Evolutionary conservation across 2,329 filamentous ascomycete species (phyloP).

Genomic region (Fusarium haematococcum): DNA sequence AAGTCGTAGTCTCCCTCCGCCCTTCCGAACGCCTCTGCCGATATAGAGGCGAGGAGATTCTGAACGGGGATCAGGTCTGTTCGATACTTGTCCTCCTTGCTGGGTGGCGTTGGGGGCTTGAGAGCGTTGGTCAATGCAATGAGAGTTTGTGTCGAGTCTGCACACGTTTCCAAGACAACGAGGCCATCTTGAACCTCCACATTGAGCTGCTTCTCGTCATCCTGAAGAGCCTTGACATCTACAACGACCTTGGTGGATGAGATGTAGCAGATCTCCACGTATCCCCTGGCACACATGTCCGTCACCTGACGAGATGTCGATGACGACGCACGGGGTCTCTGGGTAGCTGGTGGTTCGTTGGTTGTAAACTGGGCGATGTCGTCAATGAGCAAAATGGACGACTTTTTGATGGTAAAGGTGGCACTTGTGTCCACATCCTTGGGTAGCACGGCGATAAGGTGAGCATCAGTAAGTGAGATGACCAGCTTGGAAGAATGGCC

Average conservation of each 20-base stretch:
- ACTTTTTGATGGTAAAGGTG: slow-evolving; percentile 78
- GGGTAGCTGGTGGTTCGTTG: slow-evolving; percentile 18
- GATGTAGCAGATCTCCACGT: slow-evolving; percentile 87
- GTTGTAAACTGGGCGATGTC: slow-evolving; percentile 62
- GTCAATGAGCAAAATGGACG: slow-evolving; percentile 86
- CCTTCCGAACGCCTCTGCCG: slow-evolving; percentile 81
- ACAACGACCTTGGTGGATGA: slow-evolving; percentile 81
- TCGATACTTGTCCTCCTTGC: slow-evolving; percentile 84
- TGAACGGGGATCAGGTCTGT: slow-evolving; percentile 88
- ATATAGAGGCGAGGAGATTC: slow-evolving; percentile 90
- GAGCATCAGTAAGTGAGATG: slow-evolving; percentile 82
- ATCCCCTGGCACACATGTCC: slow-evolving; percentile 75
- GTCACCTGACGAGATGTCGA: slow-evolving; percentile 63
- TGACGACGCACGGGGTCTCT: slow-evolving; percentile 48
- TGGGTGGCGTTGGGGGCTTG: slow-evolving; percentile 85
- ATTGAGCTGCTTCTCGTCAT: slow-evolving; percentile 76
- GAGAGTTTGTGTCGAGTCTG: slow-evolving; percentile 95
- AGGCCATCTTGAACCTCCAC: slow-evolving; percentile 88
- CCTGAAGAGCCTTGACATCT: slow-evolving; percentile 64
- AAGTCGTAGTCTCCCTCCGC: slow-evolving; percentile 72
- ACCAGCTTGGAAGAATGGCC: slow-evolving; percentile 80
- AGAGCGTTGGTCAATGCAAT: slow-evolving; percentile 83
- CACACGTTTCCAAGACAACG: slow-evolving; percentile 92
- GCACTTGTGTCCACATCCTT: slow-evolving; percentile 73
- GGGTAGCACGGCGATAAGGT: slow-evolving; percentile 75